Percentiles rank a stretch among this genome's conserved stretches.
Evolutionary conservation across 768 basidiomycete species (phyloP).

Genomic region (Arthromyces matolae): DNA sequence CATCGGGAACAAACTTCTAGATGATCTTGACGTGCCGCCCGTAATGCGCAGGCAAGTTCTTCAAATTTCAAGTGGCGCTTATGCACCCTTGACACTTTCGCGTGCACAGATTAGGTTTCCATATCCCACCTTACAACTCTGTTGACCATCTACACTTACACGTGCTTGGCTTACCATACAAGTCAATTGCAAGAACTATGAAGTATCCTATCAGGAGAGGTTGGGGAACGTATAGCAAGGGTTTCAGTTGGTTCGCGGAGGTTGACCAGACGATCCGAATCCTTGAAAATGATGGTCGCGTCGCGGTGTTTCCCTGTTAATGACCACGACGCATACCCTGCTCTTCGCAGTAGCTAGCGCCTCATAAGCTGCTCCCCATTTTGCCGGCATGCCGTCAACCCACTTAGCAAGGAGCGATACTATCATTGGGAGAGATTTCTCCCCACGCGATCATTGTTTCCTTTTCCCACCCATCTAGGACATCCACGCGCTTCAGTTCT

Average conservation of each 20-base stretch:
- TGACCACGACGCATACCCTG: not conserved
- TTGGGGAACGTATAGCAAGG: slow-evolving; percentile 46
- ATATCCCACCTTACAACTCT: slow-evolving; percentile 76
- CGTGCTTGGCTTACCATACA: slow-evolving; percentile 66
- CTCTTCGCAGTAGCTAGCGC: too few relatives aligned
- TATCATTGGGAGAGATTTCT: not conserved
- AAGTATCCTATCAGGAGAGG: slow-evolving; percentile 51
- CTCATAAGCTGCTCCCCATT: too few relatives aligned
- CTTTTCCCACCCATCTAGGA: not conserved
- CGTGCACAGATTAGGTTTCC: slow-evolving; percentile 65
- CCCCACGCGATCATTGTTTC: not conserved
- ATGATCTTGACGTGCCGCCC: slow-evolving; percentile 38
- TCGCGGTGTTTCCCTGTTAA: slow-evolving; percentile 50
- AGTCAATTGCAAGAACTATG: slow-evolving; percentile 27
- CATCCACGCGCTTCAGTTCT: too few relatives aligned
- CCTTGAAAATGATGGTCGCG: slow-evolving; percentile 48
- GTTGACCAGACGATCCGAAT: slow-evolving; percentile 57
- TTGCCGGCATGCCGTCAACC: too few relatives aligned
- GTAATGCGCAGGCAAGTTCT: slow-evolving; percentile 41
- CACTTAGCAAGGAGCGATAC: not conserved
- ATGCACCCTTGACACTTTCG: slow-evolving; percentile 14
- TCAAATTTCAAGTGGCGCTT: not conserved
- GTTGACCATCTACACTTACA: slow-evolving; percentile 75
- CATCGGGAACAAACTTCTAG: slow-evolving; percentile 52
- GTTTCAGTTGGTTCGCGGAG: slow-evolving; percentile 71